Evolutionary conservation across 192 early-diverging fungal species (phyloP), one percentile per base, ranked within the genome.

Genomic region (Linnemannia zychae): DNA sequence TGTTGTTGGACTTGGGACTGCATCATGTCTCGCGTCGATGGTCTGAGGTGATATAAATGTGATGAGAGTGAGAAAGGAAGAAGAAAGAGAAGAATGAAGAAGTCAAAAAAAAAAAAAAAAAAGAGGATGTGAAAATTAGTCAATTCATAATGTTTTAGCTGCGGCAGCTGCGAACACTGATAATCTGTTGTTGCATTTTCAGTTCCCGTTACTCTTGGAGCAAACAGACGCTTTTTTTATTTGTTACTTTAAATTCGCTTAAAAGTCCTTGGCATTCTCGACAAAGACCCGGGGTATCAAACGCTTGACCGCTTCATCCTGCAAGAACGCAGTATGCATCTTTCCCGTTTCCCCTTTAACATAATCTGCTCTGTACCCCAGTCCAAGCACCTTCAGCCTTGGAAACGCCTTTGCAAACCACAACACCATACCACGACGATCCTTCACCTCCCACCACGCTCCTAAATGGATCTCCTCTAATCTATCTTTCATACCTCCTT

Each of bases 111-210:
- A 44, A 44, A 44, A 44, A 44, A 44, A 44, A 44, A 44, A 44
- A 44, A 44, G 67, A 36, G 67, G 37, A 68, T 12, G 67, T 68
- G n/a, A n/a, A n/a, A n/a, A n/a, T n/a, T n/a, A n/a, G n/a, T n/a
- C n/a, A n/a, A n/a, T n/a, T n/a, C n/a, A n/a, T n/a, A n/a, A n/a
- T n/a, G n/a, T n/a, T n/a, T 44, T 44, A 6, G 9, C 40, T 44
- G 40, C 40, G 40, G 40, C 40, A 3, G 9, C 9, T 9, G 40
- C 40, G 4, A 9, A 44, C 40, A 44, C 9, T 44, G 40, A 44
- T n/a, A n/a, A n/a, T n/a, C n/a, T n/a, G n/a, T n/a, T n/a, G n/a
- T n/a, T n/a, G n/a, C n/a, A n/a, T n/a, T n/a, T n/a, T n/a, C n/a
- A n/a, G n/a, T n/a, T n/a, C n/a, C n/a, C n/a, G n/a, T n/a, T n/a